phyloP scores from a whole-genome alignment of 176 grass and related monocot genomes.

The Aegilops tauschii region DNA sequence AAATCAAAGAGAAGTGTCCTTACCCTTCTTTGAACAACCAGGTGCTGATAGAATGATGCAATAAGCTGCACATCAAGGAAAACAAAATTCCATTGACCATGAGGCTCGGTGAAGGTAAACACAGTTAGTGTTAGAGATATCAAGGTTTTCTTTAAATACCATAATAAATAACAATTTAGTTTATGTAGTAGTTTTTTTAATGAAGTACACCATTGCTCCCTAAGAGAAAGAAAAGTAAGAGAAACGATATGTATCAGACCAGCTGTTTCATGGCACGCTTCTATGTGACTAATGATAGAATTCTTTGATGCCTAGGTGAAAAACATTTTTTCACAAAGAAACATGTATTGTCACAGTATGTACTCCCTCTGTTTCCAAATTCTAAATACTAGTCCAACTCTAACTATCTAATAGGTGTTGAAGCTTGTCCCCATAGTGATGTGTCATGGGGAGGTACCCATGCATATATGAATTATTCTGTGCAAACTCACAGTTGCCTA shows the following conservation, averaged over 20 bases:
- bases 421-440: background rate
- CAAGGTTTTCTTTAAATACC: background rate
- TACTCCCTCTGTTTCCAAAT: background rate
- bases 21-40: conserved; percentile 99
- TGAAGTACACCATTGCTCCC: background rate
- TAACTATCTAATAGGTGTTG: background rate
- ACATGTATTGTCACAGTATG: background rate
- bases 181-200: background rate
- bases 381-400: conserved; percentile 17
- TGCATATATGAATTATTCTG: background rate
- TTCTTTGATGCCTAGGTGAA: background rate
- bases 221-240: conserved; percentile 1
- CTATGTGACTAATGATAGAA: background rate
- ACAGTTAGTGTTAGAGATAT: background rate
- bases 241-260: background rate
- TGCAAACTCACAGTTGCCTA: background rate
- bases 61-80: conserved; percentile 58
- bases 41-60: conserved; percentile 85
- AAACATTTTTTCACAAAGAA: background rate
- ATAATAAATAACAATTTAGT: background rate
- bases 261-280: background rate
- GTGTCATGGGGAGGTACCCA: background rate
- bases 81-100: conserved; percentile 25
- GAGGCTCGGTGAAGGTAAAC: conserved; percentile 2
- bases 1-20: conserved; percentile 25